These are phyloP conservation scores for Boletus rufocinnamomeus DNA, from an alignment of 768 basidiomycete genomes.

Conservation along the genomic window DNA sequence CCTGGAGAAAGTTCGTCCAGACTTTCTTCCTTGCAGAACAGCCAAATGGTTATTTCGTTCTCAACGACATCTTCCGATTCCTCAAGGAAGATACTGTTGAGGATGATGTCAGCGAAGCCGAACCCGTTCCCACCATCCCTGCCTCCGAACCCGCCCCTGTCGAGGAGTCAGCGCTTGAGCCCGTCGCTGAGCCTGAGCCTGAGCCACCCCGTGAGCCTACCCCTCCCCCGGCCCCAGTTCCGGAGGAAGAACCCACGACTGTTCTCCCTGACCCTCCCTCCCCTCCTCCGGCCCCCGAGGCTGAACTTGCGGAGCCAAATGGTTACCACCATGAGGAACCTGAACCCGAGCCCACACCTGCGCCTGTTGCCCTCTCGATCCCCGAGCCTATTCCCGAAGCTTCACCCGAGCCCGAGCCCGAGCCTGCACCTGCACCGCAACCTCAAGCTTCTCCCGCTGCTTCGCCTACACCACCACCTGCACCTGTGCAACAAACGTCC, in stretches of 20 bases:
- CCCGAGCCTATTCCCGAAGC: constrained; percentile 30
- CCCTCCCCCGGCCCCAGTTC: constrained; percentile 31
- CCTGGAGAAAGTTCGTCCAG: constrained; percentile 99
- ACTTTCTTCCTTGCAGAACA: constrained; percentile 99
- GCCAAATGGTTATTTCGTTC: constrained; percentile 97
- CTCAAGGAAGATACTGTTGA: constrained; percentile 93
- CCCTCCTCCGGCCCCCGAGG: constrained; percentile 41
- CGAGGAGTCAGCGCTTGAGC: constrained; percentile 35
- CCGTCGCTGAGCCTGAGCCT: constrained; percentile 30
- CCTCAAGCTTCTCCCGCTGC: constrained; percentile 13
- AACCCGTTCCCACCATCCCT: constrained; percentile 37
- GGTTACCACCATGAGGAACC: constrained; percentile 40
- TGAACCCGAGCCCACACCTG: constrained; percentile 32
- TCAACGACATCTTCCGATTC: constrained; percentile 99
- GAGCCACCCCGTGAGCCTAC: constrained; percentile 34
- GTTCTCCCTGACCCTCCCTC: constrained; percentile 35
- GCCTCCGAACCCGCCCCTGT: constrained; percentile 40
- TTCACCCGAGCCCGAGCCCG: constrained; percentile 32
- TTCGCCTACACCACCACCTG: constrained; percentile 33
- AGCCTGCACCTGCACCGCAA: constrained; percentile 26
- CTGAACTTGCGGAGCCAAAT: constrained; percentile 43
- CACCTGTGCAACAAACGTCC: constrained; percentile 34
- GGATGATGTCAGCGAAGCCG: constrained; percentile 62
- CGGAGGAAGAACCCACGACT: constrained; percentile 44
- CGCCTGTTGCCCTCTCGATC: constrained; percentile 27